These are phyloP conservation scores for Melanogaster broomeanus DNA, from an alignment of 768 basidiomycete species.

Conservation along the genomic window DNA sequence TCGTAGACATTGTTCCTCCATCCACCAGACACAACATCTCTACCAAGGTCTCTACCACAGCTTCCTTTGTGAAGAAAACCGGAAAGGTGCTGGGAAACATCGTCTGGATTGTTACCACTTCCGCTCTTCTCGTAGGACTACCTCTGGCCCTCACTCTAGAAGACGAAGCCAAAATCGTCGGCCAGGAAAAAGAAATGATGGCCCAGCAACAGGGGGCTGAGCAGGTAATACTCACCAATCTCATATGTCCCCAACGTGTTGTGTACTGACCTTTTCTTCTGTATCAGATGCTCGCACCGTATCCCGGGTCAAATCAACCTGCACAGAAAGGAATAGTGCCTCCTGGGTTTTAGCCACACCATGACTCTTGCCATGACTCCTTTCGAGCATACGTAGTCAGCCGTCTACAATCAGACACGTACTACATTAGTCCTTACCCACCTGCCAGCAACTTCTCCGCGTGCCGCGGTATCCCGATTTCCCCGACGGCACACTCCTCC, in stretches of 20 bases:
- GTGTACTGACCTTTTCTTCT: conserved; percentile 12
- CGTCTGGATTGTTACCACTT: conserved; percentile 95
- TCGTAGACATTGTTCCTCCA: conserved; percentile 96
- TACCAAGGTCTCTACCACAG: conserved; percentile 58
- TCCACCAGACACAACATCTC: conserved; percentile 78
- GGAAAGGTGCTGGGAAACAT: conserved; percentile 80
- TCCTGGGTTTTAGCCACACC: conserved; percentile 69
- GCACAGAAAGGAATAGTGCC: conserved; percentile 67
- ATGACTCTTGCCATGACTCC: background rate
- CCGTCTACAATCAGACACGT: conserved; percentile 8
- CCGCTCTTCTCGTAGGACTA: conserved; percentile 89
- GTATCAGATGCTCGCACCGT: conserved; percentile 70
- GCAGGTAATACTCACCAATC: conserved; percentile 55
- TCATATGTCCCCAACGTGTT: conserved; percentile 1
- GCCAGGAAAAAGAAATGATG: conserved; percentile 92
- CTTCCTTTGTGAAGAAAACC: conserved; percentile 63
- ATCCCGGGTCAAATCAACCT: conserved; percentile 40
- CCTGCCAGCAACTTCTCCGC: conserved; percentile 15
- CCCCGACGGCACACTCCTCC: conserved; percentile 2
- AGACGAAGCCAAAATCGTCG: conserved; percentile 93
- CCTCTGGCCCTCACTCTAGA: conserved; percentile 92
- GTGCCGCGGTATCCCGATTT: conserved; percentile 12
- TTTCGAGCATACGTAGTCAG: conserved; percentile 1
- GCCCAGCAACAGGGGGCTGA: conserved; percentile 93
- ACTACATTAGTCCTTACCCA: conserved; percentile 12